These are phyloP conservation scores for Exophiala xenobiotica DNA, from an alignment of 2,329 filamentous ascomycete genomes.

Conservation along the genomic window DNA sequence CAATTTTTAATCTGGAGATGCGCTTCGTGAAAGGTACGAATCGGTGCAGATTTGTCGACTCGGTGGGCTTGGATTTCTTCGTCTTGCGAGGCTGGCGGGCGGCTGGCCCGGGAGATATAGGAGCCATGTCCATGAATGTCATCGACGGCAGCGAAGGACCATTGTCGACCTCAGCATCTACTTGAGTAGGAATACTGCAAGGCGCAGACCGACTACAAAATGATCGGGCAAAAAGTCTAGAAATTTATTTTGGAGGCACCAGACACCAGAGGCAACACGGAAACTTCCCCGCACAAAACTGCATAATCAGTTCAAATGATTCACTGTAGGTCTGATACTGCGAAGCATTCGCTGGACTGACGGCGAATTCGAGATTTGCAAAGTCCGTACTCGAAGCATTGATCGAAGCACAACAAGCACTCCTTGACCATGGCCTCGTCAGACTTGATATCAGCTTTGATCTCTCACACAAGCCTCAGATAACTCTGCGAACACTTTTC, in stretches of 20 bases:
- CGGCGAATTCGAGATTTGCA: background rate
- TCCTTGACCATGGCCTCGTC: too few relatives aligned
- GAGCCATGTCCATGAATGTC: slow-evolving; percentile 37
- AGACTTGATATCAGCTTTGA: too few relatives aligned
- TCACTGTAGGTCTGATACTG: background rate
- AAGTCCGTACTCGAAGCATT: too few relatives aligned
- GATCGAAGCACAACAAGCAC: background rate
- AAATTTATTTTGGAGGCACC: slow-evolving; percentile 16
- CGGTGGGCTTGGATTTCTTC: slow-evolving; percentile 63
- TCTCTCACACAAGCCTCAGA: too few relatives aligned
- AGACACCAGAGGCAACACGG: slow-evolving; percentile 1
- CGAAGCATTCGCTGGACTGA: background rate
- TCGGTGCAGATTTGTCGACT: slow-evolving; percentile 77
- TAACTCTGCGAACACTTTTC: too few relatives aligned
- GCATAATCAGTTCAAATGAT: background rate
- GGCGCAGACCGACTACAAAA: background rate
- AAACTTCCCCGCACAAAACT: slow-evolving; percentile 14
- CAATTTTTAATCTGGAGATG: slow-evolving; percentile 87
- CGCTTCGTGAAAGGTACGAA: slow-evolving; percentile 91
- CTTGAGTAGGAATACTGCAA: too few relatives aligned
- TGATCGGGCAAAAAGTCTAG: background rate
- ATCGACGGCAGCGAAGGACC: background rate
- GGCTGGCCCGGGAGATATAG: slow-evolving; percentile 64
- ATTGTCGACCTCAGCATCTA: too few relatives aligned
- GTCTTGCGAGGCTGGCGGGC: slow-evolving; percentile 65